Percentiles rank a stretch among this genome's conserved stretches.
phyloP scores from a whole-genome alignment of 768 basidiomycete genomes.

The Arthromyces matolae region DNA sequence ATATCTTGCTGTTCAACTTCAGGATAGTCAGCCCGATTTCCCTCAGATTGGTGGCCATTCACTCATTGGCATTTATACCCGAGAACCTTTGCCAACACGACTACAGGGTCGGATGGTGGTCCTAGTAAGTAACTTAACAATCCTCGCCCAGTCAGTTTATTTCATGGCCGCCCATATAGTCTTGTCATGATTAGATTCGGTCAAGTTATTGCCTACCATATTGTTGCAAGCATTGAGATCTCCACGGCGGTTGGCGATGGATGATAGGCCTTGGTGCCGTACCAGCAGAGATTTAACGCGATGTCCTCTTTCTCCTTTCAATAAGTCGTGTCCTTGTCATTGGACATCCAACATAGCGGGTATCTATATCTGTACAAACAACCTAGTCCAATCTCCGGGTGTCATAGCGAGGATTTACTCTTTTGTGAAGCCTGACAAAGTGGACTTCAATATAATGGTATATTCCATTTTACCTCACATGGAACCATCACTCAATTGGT shows the following conservation, averaged over 20 bases:
- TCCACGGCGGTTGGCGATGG: constrained; percentile 71
- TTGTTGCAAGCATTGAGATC: constrained; percentile 61
- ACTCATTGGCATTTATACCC: no score
- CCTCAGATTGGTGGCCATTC: no score
- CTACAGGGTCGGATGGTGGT: no score
- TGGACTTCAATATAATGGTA: constrained; percentile 55
- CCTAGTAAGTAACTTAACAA: no score
- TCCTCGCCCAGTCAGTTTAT: no score
- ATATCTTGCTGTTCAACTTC: no score
- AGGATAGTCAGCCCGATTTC: no score
- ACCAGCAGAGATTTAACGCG: constrained; percentile 61
- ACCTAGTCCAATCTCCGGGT: constrained; percentile 43
- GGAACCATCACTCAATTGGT: background rate
- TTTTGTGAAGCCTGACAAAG: constrained; percentile 55
- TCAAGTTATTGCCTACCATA: constrained; percentile 76
- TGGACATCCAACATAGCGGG: no score
- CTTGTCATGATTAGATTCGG: constrained; percentile 80
- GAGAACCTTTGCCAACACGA: no score
- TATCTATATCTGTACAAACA: constrained; percentile 58
- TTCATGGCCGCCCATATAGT: constrained; percentile 16
- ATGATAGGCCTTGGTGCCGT: constrained; percentile 77
- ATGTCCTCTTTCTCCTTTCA: constrained; percentile 61
- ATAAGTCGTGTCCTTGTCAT: constrained; percentile 65
- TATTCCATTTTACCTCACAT: background rate
- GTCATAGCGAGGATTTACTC: constrained; percentile 71